Evolutionary conservation across 2,329 filamentous ascomycete species (phyloP), one percentile per base, ranked within the genome.

Genomic region (Sclerotiophoma versabilis): DNA sequence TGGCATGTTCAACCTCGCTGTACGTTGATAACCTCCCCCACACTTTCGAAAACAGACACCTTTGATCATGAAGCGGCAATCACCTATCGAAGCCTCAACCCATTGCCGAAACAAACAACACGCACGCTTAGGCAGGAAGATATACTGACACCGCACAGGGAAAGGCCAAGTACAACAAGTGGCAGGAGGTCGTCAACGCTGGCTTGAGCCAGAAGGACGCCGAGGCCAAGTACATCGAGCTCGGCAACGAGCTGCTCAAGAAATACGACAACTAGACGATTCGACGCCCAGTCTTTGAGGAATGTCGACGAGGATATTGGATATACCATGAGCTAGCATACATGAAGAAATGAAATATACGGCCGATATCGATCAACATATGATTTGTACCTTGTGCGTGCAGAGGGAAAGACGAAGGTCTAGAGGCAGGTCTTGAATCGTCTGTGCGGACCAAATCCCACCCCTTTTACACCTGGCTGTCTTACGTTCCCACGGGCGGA

Each of bases 141-240:
- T 26, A 25, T 38, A 42, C 49, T 63, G 39, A 53, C n/a, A 27
- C 14, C n/a, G 17, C 15, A 39, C 66, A 92, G 90, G 86, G 81
- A 78, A 96, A 95, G 80, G 86, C 86, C 69, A 96, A 96, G 84
- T 85, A 87, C 79, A 83, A 81, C 68, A 86, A 88, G 49, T 96
- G 92, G 92, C 79, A 91, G 77, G 83, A 87, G 71, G 69, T 87
- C 59, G 84, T 85, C 69, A 84, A 92, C 58, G 82, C 87, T 56
- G 84, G 83, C 44, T 73, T 86, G 63, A 84, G 82, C 8, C 70
- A 84, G 58, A 83, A 88, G 60, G 76, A 87, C 62, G 92, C 92
- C 17, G 89, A 96, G 84, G 81, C 85, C 74, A 80, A 84, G 71
- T 97, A 96, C 78, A 84, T 96, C 68, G 80, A 82, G 64, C 79